Evolutionary conservation across 176 grass and related monocot species (phyloP), one percentile per base, ranked within the genome.

Genomic region (Miscanthus lutarioriparius): DNA sequence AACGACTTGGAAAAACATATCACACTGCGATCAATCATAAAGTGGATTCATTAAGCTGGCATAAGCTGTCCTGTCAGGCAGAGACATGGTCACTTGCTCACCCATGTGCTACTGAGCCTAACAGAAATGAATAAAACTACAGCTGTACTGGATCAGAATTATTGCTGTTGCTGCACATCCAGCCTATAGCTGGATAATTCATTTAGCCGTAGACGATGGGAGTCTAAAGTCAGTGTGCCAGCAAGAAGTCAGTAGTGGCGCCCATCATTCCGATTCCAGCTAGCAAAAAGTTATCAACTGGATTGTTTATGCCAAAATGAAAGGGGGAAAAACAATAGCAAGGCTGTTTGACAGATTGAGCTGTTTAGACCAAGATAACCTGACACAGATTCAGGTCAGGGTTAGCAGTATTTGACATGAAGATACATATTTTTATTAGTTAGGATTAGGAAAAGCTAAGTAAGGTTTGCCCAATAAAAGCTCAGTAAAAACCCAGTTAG

Each of bases 71-170:
- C 76, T 84, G 6, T 48, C 61, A 61, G 87, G 69, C 68, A 72
- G 19, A 66, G 43, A 36, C 86, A 84, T 79, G 54, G 25, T 84
- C 83, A 45, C 68, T 77, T 79, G 58, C 35, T 74, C 78, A n/a
- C 87, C 81, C 81, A 89, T 84, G 82, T 75, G 82, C 68, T 48
- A 59, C 14, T 82, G 51, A 30, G 61, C 61, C 82, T 84, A 68
- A 63, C 35, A 74, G 80, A 67, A 67, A 59, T 75, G 68, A 84
- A 83, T 35, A 84, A 84, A 82, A 72, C n/a, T 36, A 70, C 40
- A 83, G 19, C 45, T 25, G 87, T 84, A 84, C 81, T 48, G 45
- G 68, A 84, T 89, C 87, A 84, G 69, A 89, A 83, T 89, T 67
- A 84, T 84, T 80, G 69, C 16, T 71, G 72, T 37, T 79, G 56